Percentiles rank a stretch among this genome's conserved stretches.
phyloP scores from a whole-genome alignment of 1,284 basidiomycete species.

The Leccinum fallax region DNA sequence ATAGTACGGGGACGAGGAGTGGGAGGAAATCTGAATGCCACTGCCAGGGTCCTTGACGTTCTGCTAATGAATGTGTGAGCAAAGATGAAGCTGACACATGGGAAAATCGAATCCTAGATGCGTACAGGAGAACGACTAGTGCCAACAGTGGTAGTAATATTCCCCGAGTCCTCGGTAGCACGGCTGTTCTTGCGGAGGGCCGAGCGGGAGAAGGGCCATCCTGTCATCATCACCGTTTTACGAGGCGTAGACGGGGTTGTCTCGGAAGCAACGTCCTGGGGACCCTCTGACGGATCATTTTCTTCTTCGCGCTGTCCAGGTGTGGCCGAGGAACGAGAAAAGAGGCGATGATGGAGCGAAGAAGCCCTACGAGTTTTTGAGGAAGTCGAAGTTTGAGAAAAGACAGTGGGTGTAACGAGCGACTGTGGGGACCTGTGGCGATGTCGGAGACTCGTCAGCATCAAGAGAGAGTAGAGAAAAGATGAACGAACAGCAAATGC shows the following conservation, averaged over 20 bases:
- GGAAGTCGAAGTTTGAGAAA: conserved; percentile 17
- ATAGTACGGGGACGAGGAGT: conserved; percentile 8
- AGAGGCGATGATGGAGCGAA: conserved; percentile 33
- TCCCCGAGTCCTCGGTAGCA: conserved; percentile 6
- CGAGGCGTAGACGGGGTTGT: conserved; percentile 17
- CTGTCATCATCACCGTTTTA: conserved; percentile 21
- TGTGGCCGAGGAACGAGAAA: conserved; percentile 29
- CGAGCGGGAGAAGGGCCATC: conserved; percentile 35
- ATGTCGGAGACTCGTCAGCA: too few species aligned
- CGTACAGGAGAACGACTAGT: neutral
- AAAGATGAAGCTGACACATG: neutral
- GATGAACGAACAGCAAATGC: too few species aligned
- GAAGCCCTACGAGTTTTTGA: conserved; percentile 24
- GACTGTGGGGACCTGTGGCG: conserved; percentile 13
- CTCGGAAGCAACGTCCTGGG: conserved; percentile 18
- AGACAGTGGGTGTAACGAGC: conserved; percentile 25
- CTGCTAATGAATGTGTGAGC: conserved; percentile 4
- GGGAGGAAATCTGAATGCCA: neutral
- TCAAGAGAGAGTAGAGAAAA: too few species aligned
- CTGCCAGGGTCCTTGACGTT: conserved; percentile 7
- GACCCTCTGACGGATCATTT: conserved; percentile 4
- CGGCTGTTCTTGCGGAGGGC: conserved; percentile 22
- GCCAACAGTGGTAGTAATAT: conserved; percentile 11
- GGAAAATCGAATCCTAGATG: neutral
- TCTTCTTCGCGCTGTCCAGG: conserved; percentile 8